Evolutionary conservation across 2,329 filamentous ascomycete genomes (phyloP), one percentile per base, ranked within the genome.

Genomic region (Orbilia oligospora): DNA sequence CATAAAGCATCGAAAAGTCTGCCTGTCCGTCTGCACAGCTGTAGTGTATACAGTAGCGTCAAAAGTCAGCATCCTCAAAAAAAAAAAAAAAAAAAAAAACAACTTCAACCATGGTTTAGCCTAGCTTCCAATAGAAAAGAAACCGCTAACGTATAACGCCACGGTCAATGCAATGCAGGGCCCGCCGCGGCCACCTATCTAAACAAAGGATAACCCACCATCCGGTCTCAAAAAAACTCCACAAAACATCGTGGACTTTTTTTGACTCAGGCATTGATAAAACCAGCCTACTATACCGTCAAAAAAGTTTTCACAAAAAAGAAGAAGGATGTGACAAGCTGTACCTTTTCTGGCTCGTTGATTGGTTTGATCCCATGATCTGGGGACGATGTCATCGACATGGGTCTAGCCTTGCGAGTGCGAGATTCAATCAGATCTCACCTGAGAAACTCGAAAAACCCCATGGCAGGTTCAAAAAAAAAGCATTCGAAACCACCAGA

Each of bases 321-420:
- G 36, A 5, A 9, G 10, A 55, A 18, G 12, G 5, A 24, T 12
- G 48, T 71, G 70, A 58, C 70, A 58, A n/a, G n/a, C n/a, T 73
- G 8, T 51, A 44, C 24, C 51, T n/a, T 63, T 16, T 36, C 61
- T 48, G 18, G 38, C 8, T 16, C 9, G 48, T 48, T 69, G 51
- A 75, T 75, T 75, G 71, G 70, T 9, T 22, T 18, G 18, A 12
- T 5, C 18, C 16, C 27, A 14, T 12, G 53, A 58, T 58, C 30
- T n/a, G 53, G 33, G 18, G 24, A 44, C 41, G 63, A 75, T 75
- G 64, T 69, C 64, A 75, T 75, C 6, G 44, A 63, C 51, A 68
- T 46, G 71, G 71, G 30, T 56, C 30, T 38, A 58, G 53, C 53
- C 53, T 58, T 58, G 53, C 53, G 53, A 58, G 53, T 36, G 53